Evolutionary conservation across 1,284 basidiomycete species (phyloP).

Genomic region (Rhizopogon parksii): DNA sequence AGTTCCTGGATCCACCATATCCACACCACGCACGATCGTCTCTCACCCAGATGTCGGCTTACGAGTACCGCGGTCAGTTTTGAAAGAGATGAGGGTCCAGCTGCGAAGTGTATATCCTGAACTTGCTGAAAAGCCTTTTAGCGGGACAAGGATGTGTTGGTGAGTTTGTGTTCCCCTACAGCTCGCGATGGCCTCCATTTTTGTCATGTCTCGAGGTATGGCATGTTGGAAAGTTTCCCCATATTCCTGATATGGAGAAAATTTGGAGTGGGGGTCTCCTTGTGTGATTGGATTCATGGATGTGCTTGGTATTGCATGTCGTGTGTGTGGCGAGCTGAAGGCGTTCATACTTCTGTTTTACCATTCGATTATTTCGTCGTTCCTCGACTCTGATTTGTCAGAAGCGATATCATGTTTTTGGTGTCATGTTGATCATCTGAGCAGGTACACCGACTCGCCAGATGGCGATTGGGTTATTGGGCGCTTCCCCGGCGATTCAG

Average conservation of each 20-base stretch:
- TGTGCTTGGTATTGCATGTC: not conserved
- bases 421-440: not conserved
- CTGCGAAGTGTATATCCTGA: conserved; percentile 64
- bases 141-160: conserved; percentile 77
- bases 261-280: not conserved
- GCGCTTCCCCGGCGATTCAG: conserved; percentile 47
- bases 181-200: not conserved
- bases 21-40: conserved; percentile 58
- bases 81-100: conserved; percentile 43
- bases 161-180: conserved; percentile 30
- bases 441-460: conserved; percentile 70
- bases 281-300: not conserved
- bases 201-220: not conserved
- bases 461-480: conserved; percentile 81
- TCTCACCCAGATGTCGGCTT: conserved; percentile 52
- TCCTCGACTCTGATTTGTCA: not conserved
- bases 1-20: conserved; percentile 31
- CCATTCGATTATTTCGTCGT: not conserved
- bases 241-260: not conserved
- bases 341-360: not conserved
- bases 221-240: not conserved
- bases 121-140: conserved; percentile 61
- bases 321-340: not conserved
- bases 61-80: conserved; percentile 52
- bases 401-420: not conserved